These are phyloP conservation scores for Globisporangium abappressorium DNA, from an alignment of 352 stramenopile species.

Conservation along the genomic window DNA sequence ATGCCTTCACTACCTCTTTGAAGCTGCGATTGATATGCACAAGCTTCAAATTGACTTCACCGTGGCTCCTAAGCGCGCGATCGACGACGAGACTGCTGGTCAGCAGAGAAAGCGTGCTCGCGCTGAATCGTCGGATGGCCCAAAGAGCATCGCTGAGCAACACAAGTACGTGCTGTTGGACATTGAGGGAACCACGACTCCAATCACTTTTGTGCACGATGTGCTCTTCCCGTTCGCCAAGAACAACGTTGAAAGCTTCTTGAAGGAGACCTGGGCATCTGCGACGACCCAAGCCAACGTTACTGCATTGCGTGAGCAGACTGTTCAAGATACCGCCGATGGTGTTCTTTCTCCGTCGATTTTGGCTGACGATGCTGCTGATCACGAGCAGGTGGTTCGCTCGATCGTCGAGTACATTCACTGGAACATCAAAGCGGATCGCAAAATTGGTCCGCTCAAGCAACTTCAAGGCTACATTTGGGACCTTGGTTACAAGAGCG, in stretches of 20 bases:
- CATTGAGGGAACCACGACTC: slow-evolving; percentile 95
- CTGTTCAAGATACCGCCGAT: slow-evolving; percentile 34
- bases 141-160: slow-evolving; percentile 57
- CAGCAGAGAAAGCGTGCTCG: slow-evolving; percentile 44
- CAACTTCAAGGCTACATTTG: slow-evolving; percentile 90
- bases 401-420: slow-evolving; percentile 55
- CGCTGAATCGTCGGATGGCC: slow-evolving; percentile 17
- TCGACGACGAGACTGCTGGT: slow-evolving; percentile 39
- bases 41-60: slow-evolving; percentile 79
- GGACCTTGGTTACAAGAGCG: slow-evolving; percentile 82
- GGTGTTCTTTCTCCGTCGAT: slow-evolving; percentile 28
- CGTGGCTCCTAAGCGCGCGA: slow-evolving; percentile 23
- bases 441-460: slow-evolving; percentile 89
- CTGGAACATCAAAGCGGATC: slow-evolving; percentile 70
- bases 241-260: slow-evolving; percentile 59
- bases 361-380: slow-evolving; percentile 16
- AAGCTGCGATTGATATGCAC: slow-evolving; percentile 89
- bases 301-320: slow-evolving; percentile 41
- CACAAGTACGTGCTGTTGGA: slow-evolving; percentile 93
- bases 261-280: slow-evolving; percentile 48
- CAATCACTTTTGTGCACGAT: slow-evolving; percentile 96
- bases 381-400: slow-evolving; percentile 28
- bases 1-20: slow-evolving; percentile 96
- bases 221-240: slow-evolving; percentile 91
- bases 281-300: slow-evolving; percentile 52